These are phyloP conservation scores for Apiospora koreana DNA, from an alignment of 2,329 filamentous ascomycete genomes.

Conservation along the genomic window DNA sequence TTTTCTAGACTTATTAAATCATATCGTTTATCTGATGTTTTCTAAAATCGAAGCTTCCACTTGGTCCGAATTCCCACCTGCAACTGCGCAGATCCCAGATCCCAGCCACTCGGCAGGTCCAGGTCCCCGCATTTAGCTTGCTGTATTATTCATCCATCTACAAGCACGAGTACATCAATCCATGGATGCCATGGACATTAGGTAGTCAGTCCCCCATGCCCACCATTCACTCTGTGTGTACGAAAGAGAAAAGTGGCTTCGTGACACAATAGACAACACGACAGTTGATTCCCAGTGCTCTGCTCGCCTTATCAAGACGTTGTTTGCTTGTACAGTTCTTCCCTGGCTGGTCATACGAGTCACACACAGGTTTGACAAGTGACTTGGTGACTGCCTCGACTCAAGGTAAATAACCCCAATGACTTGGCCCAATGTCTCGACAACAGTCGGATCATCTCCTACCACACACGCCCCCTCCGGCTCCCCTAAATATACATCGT, in stretches of 20 bases:
- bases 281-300: too few species aligned
- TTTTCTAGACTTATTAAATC: not conserved
- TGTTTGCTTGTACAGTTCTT: not conserved
- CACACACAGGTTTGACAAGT: not conserved
- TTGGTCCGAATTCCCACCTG: not conserved
- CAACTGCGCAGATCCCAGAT: not conserved
- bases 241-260: not conserved
- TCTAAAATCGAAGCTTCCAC: not conserved
- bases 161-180: too few species aligned
- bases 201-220: too few species aligned
- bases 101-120: not conserved
- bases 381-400: not conserved
- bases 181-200: too few species aligned
- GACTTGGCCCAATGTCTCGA: too few species aligned
- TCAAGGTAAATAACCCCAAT: not conserved
- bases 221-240: too few species aligned
- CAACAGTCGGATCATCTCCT: not conserved
- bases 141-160: too few species aligned
- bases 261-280: not conserved
- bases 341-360: not conserved
- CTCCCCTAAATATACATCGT: not conserved
- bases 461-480: too few species aligned
- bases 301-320: not conserved
- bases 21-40: slow-evolving; percentile 3
- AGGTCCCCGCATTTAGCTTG: not conserved